A percentile compares a stretch with the other conserved stretches of the same genome.
These are phyloP conservation scores for Solanum pimpinellifolium DNA, from an alignment of 257 asterid species.

Conservation along the genomic window DNA sequence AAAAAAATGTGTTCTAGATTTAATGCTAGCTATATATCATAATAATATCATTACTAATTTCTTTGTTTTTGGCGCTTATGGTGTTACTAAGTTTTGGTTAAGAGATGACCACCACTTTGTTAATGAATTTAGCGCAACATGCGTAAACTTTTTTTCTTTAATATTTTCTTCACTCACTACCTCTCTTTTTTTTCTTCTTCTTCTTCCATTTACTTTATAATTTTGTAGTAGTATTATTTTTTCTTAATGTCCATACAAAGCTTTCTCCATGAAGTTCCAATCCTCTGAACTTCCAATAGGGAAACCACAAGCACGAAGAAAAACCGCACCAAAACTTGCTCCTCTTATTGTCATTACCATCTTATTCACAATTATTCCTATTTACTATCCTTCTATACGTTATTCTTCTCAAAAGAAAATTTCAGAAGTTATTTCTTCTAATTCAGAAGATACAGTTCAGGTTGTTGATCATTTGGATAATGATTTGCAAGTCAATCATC, in stretches of 20 bases:
- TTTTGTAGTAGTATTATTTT: not conserved
- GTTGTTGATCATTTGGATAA: not conserved
- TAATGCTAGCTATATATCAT: not conserved
- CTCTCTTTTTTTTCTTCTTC: not conserved
- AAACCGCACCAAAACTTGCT: conserved; percentile 17
- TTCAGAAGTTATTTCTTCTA: conserved; percentile 1
- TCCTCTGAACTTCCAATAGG: conserved; percentile 34
- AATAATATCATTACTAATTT: not conserved
- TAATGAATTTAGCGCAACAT: not conserved
- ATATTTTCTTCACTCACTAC: not conserved
- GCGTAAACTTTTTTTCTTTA: not conserved
- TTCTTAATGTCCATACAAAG: not conserved
- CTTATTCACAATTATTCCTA: conserved; percentile 35
- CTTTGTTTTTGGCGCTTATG: not conserved
- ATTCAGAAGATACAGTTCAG: not conserved
- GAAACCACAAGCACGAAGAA: conserved; percentile 38
- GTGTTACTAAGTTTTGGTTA: not conserved
- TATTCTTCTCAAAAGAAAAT: conserved; percentile 12
- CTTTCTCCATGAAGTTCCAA: conserved; percentile 38
- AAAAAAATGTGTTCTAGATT: not conserved
- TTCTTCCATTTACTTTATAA: not conserved
- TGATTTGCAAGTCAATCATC: not conserved
- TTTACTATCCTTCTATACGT: conserved; percentile 24
- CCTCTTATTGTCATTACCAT: conserved; percentile 30
- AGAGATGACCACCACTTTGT: not conserved